phyloP scores from a whole-genome alignment of 2,329 filamentous ascomycete species.

The Colletotrichum trifolii region DNA sequence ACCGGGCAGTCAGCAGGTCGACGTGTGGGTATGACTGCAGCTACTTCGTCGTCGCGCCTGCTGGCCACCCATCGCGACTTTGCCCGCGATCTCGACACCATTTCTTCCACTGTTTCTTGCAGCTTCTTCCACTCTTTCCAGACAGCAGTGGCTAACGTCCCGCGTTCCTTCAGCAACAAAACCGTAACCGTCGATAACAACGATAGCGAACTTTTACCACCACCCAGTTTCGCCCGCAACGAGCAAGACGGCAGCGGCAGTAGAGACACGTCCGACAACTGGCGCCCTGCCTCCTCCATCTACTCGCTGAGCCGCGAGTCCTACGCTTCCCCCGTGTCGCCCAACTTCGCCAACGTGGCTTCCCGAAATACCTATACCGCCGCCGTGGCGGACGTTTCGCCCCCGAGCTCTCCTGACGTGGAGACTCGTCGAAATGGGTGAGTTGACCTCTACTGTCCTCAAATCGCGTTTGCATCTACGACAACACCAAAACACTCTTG shows the following conservation, averaged over 20 bases:
- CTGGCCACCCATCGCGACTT: slow-evolving; percentile 16
- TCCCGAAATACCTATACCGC: slow-evolving; percentile 29
- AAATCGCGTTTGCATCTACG: not conserved
- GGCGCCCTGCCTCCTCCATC: slow-evolving; percentile 37
- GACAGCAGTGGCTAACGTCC: slow-evolving; percentile 14
- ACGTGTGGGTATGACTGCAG: slow-evolving; percentile 2
- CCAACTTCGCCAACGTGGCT: slow-evolving; percentile 38
- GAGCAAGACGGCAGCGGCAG: slow-evolving; percentile 13
- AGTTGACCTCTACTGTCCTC: slow-evolving; percentile 43
- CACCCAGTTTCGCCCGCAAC: slow-evolving; percentile 13
- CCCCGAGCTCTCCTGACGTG: slow-evolving; percentile 67
- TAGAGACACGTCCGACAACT: not conserved
- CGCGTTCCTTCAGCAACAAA: slow-evolving; percentile 16
- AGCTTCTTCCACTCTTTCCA: not conserved
- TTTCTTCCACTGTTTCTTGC: not conserved
- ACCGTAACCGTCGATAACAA: too few species aligned
- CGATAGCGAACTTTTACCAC: slow-evolving; percentile 24
- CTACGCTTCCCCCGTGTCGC: slow-evolving; percentile 30
- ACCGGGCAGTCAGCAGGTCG: too few species aligned
- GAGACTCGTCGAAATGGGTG: slow-evolving; percentile 52
- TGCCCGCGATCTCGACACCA: slow-evolving; percentile 7
- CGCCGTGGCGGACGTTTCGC: slow-evolving; percentile 57
- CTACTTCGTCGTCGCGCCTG: slow-evolving; percentile 21
- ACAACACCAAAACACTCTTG: not conserved
- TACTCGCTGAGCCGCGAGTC: slow-evolving; percentile 28